Evolutionary conservation across 768 basidiomycete species (phyloP), one percentile per base, ranked within the genome.

Genomic region (Fomitopsis pulvina): DNA sequence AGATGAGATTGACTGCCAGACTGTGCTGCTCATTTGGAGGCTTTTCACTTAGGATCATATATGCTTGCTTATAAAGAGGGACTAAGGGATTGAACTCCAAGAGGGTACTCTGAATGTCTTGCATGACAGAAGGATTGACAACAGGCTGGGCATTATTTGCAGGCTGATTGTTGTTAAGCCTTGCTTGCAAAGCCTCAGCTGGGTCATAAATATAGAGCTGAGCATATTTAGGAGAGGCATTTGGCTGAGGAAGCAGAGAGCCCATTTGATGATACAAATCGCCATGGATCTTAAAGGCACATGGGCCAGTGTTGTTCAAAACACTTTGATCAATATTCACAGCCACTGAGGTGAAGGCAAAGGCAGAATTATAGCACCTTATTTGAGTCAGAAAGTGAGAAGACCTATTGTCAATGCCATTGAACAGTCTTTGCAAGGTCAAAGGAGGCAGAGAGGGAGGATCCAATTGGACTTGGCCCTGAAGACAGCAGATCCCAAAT

Each of bases 201-300:
- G 71, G 64, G 49, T 77, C 72, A 59, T 70, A 64, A 2, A 75
- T 60, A 42, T 73, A 74, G 0, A 76, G 62, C 46, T 77, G 73
- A 0, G 70, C 65, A 62, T 68, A 76, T 0, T 46, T 27, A 0
- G 72, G 66, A 0, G 27, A 28, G 1, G 37, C 12, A 1, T 53
- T 62, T 16, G 43, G 40, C 0, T 46, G 8, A 22, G 72, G 65
- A 2, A 51, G 20, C 0, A 77, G 57, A 4, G 65, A 45, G 0
- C 71, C 73, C 9, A 66, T 60, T 0, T 45, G 45, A 55, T 78
- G 72, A 41, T 57, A 59, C 0, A 76, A 68, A 34, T 67, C 57
- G 0, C 68, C 70, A 56, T 57, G 63, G 5, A 76, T 65, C 0
- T 53, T 48, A 47, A 71, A 73, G 8, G 66, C 60, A 12, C 62